These are phyloP conservation scores for Carpinus fangiana DNA, from an alignment of 306 rosid genomes.

Conservation along the genomic window DNA sequence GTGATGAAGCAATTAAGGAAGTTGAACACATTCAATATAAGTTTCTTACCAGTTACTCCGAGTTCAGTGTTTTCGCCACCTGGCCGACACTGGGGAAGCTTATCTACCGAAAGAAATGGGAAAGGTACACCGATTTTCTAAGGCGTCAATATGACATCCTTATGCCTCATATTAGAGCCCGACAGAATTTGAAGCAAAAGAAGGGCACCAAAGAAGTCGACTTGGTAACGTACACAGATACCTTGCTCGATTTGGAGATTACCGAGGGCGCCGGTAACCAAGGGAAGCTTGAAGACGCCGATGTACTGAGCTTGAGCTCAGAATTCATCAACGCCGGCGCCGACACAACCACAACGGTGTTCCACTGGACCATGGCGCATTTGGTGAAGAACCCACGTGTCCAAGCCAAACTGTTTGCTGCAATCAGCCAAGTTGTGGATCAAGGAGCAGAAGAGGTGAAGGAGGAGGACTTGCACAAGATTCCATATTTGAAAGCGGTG, in stretches of 20 bases:
- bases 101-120: background rate
- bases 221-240: background rate
- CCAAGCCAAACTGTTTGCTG: background rate
- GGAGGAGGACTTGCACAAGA: conserved; percentile 34
- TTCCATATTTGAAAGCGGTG: conserved; percentile 8
- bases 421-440: background rate
- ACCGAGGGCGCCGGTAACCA: background rate
- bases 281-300: background rate
- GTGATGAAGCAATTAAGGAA: background rate
- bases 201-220: background rate
- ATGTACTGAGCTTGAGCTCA: background rate
- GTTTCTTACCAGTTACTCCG: background rate
- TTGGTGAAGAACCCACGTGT: background rate
- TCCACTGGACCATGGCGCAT: conserved; percentile 6
- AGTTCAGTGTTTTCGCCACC: background rate
- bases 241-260: background rate
- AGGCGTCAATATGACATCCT: background rate
- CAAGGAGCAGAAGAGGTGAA: conserved; percentile 20
- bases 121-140: background rate
- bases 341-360: background rate
- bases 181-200: background rate
- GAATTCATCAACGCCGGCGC: conserved; percentile 1
- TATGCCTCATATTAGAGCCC: background rate
- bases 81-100: background rate
- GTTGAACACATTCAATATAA: background rate